These are phyloP conservation scores for Penicillium daleae DNA, from an alignment of 495 filamentous ascomycete genomes.

Conservation along the genomic window DNA sequence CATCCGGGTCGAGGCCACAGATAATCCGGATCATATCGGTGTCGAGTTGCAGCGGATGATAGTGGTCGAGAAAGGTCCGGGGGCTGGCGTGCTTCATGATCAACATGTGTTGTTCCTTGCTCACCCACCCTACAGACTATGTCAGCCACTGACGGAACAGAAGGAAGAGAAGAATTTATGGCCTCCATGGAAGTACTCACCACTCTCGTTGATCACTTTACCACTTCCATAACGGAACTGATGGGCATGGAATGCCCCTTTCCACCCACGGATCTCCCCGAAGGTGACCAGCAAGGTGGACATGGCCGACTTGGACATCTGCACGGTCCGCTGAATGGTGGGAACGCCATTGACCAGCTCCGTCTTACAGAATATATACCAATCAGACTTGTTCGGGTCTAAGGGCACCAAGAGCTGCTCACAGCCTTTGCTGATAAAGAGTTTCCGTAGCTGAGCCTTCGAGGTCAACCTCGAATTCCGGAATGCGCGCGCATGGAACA, in stretches of 20 bases:
- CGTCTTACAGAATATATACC: constrained; percentile 22
- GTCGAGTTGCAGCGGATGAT: neutral
- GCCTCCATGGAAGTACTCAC: neutral
- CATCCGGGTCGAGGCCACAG: neutral
- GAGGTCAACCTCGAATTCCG: constrained; percentile 17
- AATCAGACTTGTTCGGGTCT: constrained; percentile 22
- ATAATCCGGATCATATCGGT: neutral
- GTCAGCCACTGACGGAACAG: neutral
- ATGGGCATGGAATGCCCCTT: neutral
- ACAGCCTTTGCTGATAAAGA: constrained; percentile 15
- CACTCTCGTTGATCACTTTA: neutral
- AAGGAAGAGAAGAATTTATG: neutral
- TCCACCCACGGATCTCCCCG: neutral
- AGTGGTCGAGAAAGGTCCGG: neutral
- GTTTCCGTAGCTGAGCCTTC: constrained; percentile 23
- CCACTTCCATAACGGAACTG: neutral
- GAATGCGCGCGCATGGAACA: constrained; percentile 24
- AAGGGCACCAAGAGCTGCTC: constrained; percentile 22
- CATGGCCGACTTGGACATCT: constrained; percentile 6
- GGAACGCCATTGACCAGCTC: neutral
- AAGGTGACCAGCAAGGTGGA: neutral
- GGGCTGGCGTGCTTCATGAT: neutral
- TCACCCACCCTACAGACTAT: neutral
- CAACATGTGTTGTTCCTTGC: neutral
- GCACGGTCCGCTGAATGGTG: constrained; percentile 4